Evolutionary conservation across 2,329 filamentous ascomycete genomes (phyloP), one percentile per base, ranked within the genome.

Genomic region (Colletotrichum sp.): DNA sequence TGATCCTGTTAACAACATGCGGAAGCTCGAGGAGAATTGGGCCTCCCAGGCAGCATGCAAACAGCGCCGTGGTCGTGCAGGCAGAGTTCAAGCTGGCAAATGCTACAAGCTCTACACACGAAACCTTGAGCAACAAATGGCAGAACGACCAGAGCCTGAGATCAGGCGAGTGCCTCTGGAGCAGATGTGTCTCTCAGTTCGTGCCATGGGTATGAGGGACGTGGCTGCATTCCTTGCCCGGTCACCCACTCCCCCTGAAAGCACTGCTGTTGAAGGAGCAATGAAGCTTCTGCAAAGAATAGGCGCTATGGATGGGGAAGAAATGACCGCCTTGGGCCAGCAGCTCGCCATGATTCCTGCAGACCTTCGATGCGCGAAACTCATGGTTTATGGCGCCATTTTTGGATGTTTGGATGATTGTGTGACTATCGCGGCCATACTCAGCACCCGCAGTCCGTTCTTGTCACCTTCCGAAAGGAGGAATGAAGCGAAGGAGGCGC

Each of bases 31-130:
- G 79, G 97, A 99, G 86, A 96, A 95, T 0, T 99, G 96, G 96
- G 97, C 96, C 1, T 99, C 96, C 2, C 92, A 93, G 55, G 96
- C 97, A 11, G 96, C 97, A 6, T 98, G 96, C 84, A 98, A 98
- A 85, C 97, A 99, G 84, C 92, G 97, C 49, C 93, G 96, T 71
- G 97, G 97, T 82, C 94, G 97, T 87, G 97, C 97, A 32, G 97
- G 97, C 82, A 93, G 97, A 90, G 97, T 99, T 1, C 92, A 95
- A 71, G 95, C 95, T 29, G 97, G 97, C 71, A 93, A 92, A 79
- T 99, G 96, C 88, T 99, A 98, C 89, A 99, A 99, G 85, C 90
- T 99, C 4, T 99, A 95, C 85, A 99, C 97, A 1, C 91, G 93
- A 75, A 95, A 94, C 78, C 93, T 96, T 9, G 97, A 99, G 71